Evolutionary conservation across 305 asterid genomes (phyloP).

Genomic region (Ajuga reptans): DNA sequence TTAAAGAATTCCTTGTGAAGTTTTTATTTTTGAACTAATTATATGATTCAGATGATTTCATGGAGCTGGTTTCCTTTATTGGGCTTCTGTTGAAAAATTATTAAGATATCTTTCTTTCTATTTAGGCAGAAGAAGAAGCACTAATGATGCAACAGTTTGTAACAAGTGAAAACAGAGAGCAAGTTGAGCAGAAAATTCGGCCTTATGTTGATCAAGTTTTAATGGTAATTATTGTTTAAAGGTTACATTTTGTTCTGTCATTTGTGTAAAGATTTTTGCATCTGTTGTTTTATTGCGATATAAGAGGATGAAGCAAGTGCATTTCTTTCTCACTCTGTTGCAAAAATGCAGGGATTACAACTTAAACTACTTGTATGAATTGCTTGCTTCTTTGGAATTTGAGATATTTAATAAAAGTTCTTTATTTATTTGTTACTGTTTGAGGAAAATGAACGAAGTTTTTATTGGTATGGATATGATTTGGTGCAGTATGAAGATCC

Average conservation of each 20-base stretch:
- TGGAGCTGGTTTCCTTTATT: background rate
- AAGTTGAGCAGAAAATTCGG: conserved; percentile 56
- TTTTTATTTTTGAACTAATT: background rate
- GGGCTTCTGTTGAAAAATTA: conserved; percentile 14
- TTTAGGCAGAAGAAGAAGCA: conserved; percentile 91
- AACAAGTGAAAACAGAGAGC: conserved; percentile 47
- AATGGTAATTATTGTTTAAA: conserved; percentile 41
- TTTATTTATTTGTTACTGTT: background rate
- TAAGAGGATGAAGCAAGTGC: background rate
- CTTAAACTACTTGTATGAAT: background rate
- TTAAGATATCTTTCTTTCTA: conserved; percentile 11
- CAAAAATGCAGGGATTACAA: conserved; percentile 1
- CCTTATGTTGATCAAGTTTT: conserved; percentile 59
- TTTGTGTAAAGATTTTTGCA: background rate
- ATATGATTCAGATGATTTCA: conserved; percentile 10
- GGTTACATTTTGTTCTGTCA: conserved; percentile 3
- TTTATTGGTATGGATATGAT: conserved; percentile 14
- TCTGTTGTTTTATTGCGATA: background rate
- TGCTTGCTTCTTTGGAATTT: conserved; percentile 13
- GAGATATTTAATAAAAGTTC: conserved; percentile 7
- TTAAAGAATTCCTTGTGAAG: background rate
- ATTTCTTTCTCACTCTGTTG: conserved; percentile 3
- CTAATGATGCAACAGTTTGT: conserved; percentile 71
- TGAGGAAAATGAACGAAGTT: conserved; percentile 10
- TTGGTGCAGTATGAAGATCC: conserved; percentile 73